Base-by-base conservation (phyloP, 2,329 filamentous ascomycete species). In the Phaeophleospora eucalypticola region DNA sequence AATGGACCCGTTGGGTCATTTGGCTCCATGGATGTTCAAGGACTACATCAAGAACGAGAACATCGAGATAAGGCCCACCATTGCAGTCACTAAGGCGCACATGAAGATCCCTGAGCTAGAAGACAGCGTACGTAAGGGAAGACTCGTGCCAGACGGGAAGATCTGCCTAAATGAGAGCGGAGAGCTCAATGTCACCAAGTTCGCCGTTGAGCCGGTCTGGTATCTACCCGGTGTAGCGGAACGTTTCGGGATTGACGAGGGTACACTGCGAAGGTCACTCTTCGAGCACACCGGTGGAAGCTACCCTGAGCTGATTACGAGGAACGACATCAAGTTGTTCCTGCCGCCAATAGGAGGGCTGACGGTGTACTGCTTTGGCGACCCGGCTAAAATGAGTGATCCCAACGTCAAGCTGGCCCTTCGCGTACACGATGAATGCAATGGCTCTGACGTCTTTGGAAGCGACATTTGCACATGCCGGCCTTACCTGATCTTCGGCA, bases 401-500 rank as follows among this genome's bases (percentile, higher is more conserved):
- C 84, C 89, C 38, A 87, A 84, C 44, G 84, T 83, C 46, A 82
- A 80, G 51, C 76, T 97, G 35, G 89, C 93, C 12, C 75, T 97
- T 49, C 83, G 93, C 57, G 84, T 97, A 38, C 93, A 87, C 66
- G 84, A 87, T 61, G 83, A 87, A 74, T 97, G 93, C 71, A 97
- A 97, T 64, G 93, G 93, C 47, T 94, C 87, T 66, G 93, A 98
- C 70, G 93, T 97, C 36, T 98, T 97, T 67, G 89, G 91, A 50
- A 95, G 89, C 16, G 93, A 98, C 66, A 98, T 97, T 63, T 97
- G 93, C 72, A 97, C 93, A 9, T 97, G 91, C 69, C 81, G 88
- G 46, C 93, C 93, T 14, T 97, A 97, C 66, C 81, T 97, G 47
- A 94, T 95, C 63, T 97, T 94, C 65, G 93, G 93, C 51, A 94